phyloP scores from a whole-genome alignment of 192 early-diverging fungal species.

The Backusella mclennaniae region DNA sequence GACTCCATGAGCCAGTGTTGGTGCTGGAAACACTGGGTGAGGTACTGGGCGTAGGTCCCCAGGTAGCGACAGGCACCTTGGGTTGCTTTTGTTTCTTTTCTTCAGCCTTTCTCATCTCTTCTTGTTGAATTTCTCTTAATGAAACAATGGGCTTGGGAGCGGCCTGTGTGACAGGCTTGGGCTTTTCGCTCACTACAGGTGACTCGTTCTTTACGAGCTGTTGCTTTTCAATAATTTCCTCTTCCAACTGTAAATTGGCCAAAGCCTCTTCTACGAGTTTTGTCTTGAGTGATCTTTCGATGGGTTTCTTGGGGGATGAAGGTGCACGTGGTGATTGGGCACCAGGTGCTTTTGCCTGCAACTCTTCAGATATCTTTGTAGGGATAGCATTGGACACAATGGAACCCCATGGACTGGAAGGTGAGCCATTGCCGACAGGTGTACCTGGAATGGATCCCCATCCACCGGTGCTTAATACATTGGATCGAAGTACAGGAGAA shows the following conservation, averaged over 20 bases:
- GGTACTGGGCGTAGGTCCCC: conserved; percentile 1
- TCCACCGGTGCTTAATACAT: conserved; percentile 13
- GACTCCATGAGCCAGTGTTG: not conserved
- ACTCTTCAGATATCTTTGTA: conserved; percentile 34
- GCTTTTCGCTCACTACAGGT: not conserved
- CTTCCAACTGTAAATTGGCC: conserved; percentile 1
- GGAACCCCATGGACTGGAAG: conserved; percentile 37
- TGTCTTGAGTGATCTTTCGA: not conserved
- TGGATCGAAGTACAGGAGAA: conserved; percentile 24
- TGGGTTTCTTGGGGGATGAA: conserved; percentile 19
- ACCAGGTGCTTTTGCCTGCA: conserved; percentile 36
- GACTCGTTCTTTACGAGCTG: not conserved
- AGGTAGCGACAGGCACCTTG: conserved; percentile 8
- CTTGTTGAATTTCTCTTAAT: conserved; percentile 46
- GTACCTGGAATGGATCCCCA: conserved; percentile 23
- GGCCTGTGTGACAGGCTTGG: too few species aligned
- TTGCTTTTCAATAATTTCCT: not conserved
- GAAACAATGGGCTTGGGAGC: conserved; percentile 33
- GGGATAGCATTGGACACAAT: conserved; percentile 25
- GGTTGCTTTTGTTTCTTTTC: conserved; percentile 31
- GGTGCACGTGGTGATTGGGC: conserved; percentile 34
- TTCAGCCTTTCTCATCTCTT: conserved; percentile 42
- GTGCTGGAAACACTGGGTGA: conserved; percentile 8
- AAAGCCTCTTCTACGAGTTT: not conserved
- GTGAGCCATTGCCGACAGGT: conserved; percentile 19